Evolutionary conservation across 805 yeast species (phyloP), one percentile per base, ranked within the genome.

Genomic region (Schwanniomyces pseudopolymorphus): DNA sequence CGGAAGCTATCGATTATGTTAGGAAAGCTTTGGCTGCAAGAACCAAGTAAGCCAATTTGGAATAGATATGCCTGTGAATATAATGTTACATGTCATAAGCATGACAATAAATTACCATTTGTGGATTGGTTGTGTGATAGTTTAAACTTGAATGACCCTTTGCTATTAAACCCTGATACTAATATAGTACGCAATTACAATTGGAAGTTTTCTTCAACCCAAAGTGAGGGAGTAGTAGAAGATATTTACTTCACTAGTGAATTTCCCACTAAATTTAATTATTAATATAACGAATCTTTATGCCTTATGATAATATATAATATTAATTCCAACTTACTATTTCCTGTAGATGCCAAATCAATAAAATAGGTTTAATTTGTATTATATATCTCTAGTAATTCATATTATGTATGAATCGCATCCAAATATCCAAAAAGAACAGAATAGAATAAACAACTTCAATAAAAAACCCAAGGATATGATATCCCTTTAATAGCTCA

Each of bases 11-110:
- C 72, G 1, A 35, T 45, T 5, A 33, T 42, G 7, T 46, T 67
- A 17, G 63, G 66, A 1, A 48, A 51, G 19, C 44, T 60, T 19
- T 69, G 74, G 74, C 47, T 44, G 8, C 19, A 31, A 1, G 67
- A 68, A 14, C 46, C 46, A 4, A 45, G 57, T 16, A 62, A 66
- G 44, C 44, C 45, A 3, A 42, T 58, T 0, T 69, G 74, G 74
- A 45, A 55, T 20, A 49, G 67, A 33, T 67, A 59, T 49, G 65
- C 69, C 2, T 51, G 49, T 13, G 65, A 63, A 33, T 69, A 65
- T 42, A 64, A 63, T 33, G 27, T 46, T 2, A 45, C 39, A 8
- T 20, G 39, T 11, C 28, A 33, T 9, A 38, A 21, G 4, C 14
- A 17, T 7, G 26, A 38, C 8, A 42, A 36, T 8, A 27, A 27